phyloP scores from a whole-genome alignment of 2,329 filamentous ascomycete genomes.

The Anthostomella pinea region DNA sequence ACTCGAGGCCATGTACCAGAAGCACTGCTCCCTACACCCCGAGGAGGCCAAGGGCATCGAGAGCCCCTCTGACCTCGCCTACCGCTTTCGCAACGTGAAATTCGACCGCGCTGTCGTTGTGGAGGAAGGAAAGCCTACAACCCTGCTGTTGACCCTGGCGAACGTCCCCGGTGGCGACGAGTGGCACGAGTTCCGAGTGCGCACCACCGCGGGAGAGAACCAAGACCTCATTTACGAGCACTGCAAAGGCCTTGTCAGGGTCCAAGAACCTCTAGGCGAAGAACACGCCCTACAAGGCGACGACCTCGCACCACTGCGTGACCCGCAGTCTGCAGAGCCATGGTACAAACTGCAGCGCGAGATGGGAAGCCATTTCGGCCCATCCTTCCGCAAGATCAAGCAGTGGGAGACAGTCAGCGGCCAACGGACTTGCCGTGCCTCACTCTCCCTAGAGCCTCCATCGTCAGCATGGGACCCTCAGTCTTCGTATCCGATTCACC shows the following conservation, averaged over 20 bases:
- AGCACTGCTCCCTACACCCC: constrained; percentile 3
- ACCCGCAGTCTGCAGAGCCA: not conserved
- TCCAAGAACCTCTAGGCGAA: constrained; percentile 14
- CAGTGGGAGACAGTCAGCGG: constrained; percentile 17
- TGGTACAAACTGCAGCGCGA: constrained; percentile 32
- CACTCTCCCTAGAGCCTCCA: constrained; percentile 18
- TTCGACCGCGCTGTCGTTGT: constrained; percentile 7
- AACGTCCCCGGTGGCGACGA: constrained; percentile 8
- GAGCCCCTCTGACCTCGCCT: constrained; percentile 11
- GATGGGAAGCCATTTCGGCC: constrained; percentile 29
- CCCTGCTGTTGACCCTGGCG: constrained; percentile 8
- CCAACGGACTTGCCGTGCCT: constrained; percentile 7
- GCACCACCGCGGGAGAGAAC: constrained; percentile 1
- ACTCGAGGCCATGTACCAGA: constrained; percentile 30
- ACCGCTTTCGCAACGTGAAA: constrained; percentile 21
- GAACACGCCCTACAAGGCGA: not conserved
- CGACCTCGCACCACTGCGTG: not conserved
- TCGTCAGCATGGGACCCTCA: constrained; percentile 15
- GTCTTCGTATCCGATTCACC: constrained; percentile 26
- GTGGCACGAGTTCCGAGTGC: constrained; percentile 28
- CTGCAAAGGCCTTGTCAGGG: constrained; percentile 18
- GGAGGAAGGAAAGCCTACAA: constrained; percentile 13
- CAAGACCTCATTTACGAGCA: constrained; percentile 15
- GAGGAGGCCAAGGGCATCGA: not conserved
- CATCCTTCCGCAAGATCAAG: constrained; percentile 18